phyloP scores from a whole-genome alignment of 2,329 filamentous ascomycete genomes.

The Hypoxylon sp. region DNA sequence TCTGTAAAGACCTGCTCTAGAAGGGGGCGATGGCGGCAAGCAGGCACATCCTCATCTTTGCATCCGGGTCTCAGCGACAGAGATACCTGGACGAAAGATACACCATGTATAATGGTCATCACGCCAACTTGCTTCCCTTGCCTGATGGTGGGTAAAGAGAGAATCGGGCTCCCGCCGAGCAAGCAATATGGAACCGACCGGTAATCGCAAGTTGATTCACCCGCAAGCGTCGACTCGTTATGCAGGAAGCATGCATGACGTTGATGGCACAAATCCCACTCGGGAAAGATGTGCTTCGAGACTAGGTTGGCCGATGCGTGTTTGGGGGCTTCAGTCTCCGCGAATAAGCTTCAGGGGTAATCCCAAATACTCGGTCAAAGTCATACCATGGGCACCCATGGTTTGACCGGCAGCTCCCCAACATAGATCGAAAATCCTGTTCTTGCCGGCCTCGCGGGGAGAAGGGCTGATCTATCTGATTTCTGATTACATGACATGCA shows the following conservation, averaged over 20 bases:
- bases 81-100: conserved; percentile 6
- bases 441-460: conserved; percentile 22
- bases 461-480: conserved; percentile 28
- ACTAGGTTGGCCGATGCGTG: conserved; percentile 12
- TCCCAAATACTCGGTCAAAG: conserved; percentile 22
- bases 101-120: conserved; percentile 14
- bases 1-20: conserved; percentile 16
- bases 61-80: conserved; percentile 14
- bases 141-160: conserved; percentile 22
- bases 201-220: conserved; percentile 19
- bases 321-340: conserved; percentile 22
- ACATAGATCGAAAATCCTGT: conserved; percentile 23
- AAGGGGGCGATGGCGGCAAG: conserved; percentile 8
- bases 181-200: conserved; percentile 19
- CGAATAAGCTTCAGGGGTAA: conserved; percentile 25
- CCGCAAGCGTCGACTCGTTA: conserved; percentile 24
- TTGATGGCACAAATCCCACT: conserved; percentile 29
- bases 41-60: conserved; percentile 17
- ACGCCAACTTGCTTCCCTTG: conserved; percentile 25
- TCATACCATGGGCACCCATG: conserved; percentile 5
- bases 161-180: conserved; percentile 8
- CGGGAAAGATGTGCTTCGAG: conserved; percentile 14
- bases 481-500: conserved; percentile 29
- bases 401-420: conserved; percentile 13
- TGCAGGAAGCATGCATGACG: conserved; percentile 36